Percentiles rank a stretch among this genome's conserved stretches.
These are phyloP conservation scores for Aspergillus aculeatinus DNA, from an alignment of 2,329 filamentous ascomycete genomes.

Conservation along the genomic window DNA sequence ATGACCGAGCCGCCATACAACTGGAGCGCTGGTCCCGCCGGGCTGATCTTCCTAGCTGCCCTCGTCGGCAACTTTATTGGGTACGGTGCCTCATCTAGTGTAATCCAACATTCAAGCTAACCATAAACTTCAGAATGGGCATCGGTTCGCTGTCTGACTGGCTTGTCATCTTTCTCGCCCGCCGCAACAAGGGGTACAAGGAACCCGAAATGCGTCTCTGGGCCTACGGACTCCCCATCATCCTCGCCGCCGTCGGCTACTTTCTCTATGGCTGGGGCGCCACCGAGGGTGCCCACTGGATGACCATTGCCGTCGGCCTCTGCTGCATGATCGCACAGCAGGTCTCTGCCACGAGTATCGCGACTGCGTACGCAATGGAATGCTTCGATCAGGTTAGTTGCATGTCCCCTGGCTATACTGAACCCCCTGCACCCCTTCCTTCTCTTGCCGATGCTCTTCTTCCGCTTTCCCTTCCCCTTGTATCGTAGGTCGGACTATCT, in stretches of 20 bases:
- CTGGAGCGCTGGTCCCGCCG: conserved; percentile 36
- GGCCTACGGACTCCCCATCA: conserved; percentile 32
- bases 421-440: not conserved
- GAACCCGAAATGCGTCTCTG: conserved; percentile 43
- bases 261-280: conserved; percentile 43
- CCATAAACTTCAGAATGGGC: conserved; percentile 42
- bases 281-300: conserved; percentile 35
- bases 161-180: conserved; percentile 34
- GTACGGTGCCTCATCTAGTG: conserved; percentile 7
- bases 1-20: conserved; percentile 40
- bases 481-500: no score
- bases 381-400: conserved; percentile 35
- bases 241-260: conserved; percentile 38
- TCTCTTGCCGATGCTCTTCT: not conserved
- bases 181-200: conserved; percentile 37
- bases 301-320: conserved; percentile 36
- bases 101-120: not conserved
- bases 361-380: conserved; percentile 46
- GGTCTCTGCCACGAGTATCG: conserved; percentile 40
- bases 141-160: conserved; percentile 33
- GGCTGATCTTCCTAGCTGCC: conserved; percentile 34
- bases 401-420: not conserved
- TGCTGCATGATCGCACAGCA: conserved; percentile 44
- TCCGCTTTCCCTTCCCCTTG: not conserved
- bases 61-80: conserved; percentile 35